These are phyloP conservation scores for Letharia lupina DNA, from an alignment of 495 filamentous ascomycete genomes.

Conservation along the genomic window DNA sequence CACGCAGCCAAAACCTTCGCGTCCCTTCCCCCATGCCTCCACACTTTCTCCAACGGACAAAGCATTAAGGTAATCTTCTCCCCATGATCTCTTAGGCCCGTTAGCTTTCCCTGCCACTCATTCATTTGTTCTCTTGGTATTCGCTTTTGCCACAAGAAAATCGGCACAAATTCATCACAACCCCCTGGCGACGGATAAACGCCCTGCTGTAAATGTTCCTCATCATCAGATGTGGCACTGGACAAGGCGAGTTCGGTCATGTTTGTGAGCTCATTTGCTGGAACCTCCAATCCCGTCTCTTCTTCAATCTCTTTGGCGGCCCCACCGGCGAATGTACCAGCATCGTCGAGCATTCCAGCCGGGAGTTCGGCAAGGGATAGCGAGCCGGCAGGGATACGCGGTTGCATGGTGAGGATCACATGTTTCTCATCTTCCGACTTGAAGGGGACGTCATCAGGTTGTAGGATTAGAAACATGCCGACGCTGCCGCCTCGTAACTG, in stretches of 20 bases:
- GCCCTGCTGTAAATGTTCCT: slow-evolving; percentile 49
- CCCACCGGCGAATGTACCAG: slow-evolving; percentile 62
- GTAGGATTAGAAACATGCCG: slow-evolving; percentile 46
- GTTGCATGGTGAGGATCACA: slow-evolving; percentile 73
- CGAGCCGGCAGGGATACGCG: slow-evolving; percentile 70
- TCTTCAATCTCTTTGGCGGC: slow-evolving; percentile 79
- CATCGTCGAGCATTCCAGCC: slow-evolving; percentile 82
- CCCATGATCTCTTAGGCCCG: slow-evolving; percentile 65
- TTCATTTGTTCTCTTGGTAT: slow-evolving; percentile 55
- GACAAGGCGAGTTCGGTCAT: slow-evolving; percentile 53
- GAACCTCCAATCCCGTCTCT: slow-evolving; percentile 61
- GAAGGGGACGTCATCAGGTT: slow-evolving; percentile 56
- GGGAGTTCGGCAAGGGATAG: slow-evolving; percentile 72
- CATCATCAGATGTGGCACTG: slow-evolving; percentile 23
- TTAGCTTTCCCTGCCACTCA: slow-evolving; percentile 65
- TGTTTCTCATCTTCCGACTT: slow-evolving; percentile 49
- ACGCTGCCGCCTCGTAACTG: slow-evolving; percentile 13
- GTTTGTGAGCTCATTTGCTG: slow-evolving; percentile 52
- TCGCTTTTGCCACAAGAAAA: slow-evolving; percentile 66
- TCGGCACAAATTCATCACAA: slow-evolving; percentile 75
- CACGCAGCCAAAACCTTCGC: slow-evolving; percentile 70
- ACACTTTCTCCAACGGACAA: slow-evolving; percentile 62
- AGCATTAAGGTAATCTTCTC: slow-evolving; percentile 80
- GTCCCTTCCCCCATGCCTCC: slow-evolving; percentile 68
- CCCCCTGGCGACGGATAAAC: slow-evolving; percentile 74